A percentile compares a stretch with the other conserved stretches of the same genome.
Conservation (phyloP, 495 filamentous ascomycete species). For the Aspergillus sclerotiicarbonarius region DNA sequence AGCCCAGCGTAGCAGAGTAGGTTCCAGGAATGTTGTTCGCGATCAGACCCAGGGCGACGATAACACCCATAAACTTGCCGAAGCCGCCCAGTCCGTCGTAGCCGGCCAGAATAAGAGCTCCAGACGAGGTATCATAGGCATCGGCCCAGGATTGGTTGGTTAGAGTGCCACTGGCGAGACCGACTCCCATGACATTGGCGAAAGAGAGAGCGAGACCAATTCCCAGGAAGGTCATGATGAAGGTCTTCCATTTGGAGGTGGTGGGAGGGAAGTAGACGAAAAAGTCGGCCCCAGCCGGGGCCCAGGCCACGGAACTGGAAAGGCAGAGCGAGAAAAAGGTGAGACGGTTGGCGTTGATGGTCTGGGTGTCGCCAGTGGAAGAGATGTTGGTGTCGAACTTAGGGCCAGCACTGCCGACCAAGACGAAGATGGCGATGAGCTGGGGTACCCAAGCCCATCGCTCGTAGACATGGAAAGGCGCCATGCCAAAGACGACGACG, state of each 20-base stretch:
- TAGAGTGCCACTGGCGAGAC: conserved; percentile 57
- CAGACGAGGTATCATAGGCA: conserved; percentile 55
- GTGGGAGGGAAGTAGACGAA: conserved; percentile 52
- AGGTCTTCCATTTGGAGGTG: conserved; percentile 37
- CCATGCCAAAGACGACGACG: conserved; percentile 15
- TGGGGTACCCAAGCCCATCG: conserved; percentile 53
- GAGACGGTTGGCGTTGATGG: conserved; percentile 49
- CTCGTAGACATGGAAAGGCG: conserved; percentile 14
- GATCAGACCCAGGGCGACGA: conserved; percentile 62
- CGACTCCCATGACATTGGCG: conserved; percentile 62
- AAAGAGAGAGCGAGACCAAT: conserved; percentile 49
- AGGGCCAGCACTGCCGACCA: conserved; percentile 58
- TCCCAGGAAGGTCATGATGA: conserved; percentile 44
- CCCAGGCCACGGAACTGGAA: conserved; percentile 51
- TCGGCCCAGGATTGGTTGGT: conserved; percentile 47
- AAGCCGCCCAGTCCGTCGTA: conserved; percentile 57
- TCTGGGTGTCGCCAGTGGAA: conserved; percentile 6
- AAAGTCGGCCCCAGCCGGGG: conserved; percentile 49
- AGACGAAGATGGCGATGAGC: conserved; percentile 52
- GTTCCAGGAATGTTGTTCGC: conserved; percentile 64
- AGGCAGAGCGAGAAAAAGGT: conserved; percentile 64
- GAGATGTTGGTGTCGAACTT: conserved; percentile 51
- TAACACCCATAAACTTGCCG: conserved; percentile 61
- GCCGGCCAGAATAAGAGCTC: conserved; percentile 60
- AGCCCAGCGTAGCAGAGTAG: conserved; percentile 61